phyloP scores from a whole-genome alignment of 2,329 filamentous ascomycete species.

The Aspergillus vadensis region DNA sequence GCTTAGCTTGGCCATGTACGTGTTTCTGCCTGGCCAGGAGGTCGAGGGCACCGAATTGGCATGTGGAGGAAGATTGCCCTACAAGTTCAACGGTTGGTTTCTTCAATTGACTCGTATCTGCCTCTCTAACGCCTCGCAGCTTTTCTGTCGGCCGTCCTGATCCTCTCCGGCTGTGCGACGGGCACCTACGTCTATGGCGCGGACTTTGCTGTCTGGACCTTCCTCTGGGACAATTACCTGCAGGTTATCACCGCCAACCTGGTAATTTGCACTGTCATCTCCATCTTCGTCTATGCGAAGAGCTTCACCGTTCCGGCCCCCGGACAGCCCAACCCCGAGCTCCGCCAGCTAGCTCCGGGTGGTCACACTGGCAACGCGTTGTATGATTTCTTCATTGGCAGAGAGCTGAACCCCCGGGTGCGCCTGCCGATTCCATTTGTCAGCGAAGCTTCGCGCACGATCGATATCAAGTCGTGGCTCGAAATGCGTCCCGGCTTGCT shows the following conservation, averaged over 20 bases:
- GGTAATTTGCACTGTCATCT: slow-evolving; percentile 70
- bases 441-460: slow-evolving; percentile 60
- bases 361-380: slow-evolving; percentile 81
- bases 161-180: slow-evolving; percentile 68
- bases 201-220: slow-evolving; percentile 86
- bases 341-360: slow-evolving; percentile 77
- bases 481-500: slow-evolving; percentile 91
- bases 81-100: slow-evolving; percentile 72
- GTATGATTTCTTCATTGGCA: slow-evolving; percentile 96
- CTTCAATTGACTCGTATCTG: background rate
- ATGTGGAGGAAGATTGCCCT: slow-evolving; percentile 74
- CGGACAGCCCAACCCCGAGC: slow-evolving; percentile 65
- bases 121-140: slow-evolving; percentile 52
- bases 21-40: slow-evolving; percentile 73
- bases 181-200: slow-evolving; percentile 77
- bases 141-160: slow-evolving; percentile 73
- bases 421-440: slow-evolving; percentile 68
- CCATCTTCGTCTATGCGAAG: slow-evolving; percentile 76
- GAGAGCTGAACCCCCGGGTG: slow-evolving; percentile 88
- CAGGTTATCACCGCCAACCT: slow-evolving; percentile 84
- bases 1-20: slow-evolving; percentile 72
- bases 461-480: slow-evolving; percentile 88
- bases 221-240: slow-evolving; percentile 86
- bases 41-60: slow-evolving; percentile 69
- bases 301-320: slow-evolving; percentile 74